Base-by-base conservation (phyloP, 305 asterid genomes). In the Fraxinus dipetala region DNA sequence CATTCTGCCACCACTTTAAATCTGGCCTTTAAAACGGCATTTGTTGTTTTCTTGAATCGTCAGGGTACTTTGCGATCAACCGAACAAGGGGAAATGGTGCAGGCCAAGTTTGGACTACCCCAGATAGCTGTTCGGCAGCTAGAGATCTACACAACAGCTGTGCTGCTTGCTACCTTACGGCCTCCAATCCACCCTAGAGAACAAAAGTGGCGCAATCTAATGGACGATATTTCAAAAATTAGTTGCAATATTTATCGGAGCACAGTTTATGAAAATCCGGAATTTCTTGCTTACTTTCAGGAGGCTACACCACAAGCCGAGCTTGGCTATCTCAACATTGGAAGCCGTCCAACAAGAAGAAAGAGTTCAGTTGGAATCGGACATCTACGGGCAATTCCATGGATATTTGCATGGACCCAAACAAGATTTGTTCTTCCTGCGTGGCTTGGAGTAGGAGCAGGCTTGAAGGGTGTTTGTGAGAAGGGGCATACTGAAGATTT, bases 61-160 rank as follows among this genome's bases (percentile, higher is more conserved):
- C 92, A 95, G 99, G 99, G 99, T 56, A 89, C 98, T 18, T 90
- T 96, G 8, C 88, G 98, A 77, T 93, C 98, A 73, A 96, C 98
- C 0, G 99, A 96, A 80, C 99, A 94, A 89, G 99, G 99, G 80
- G 99, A 96, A 89, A 96, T 96, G 99, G 99, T 96, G 86, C 99
- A 96, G 84, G 99, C 98, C 22, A 96, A 96, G 80, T 96, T 96
- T 38, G 99, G 99, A 38, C 90, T 93, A 69, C 98, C 98, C 59
- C 94, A 93, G 79, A 93, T 92, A 85, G 98, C 99, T 16, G 91
- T 94, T 72, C 91, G 98, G 32, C 99, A 96, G 93, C 85, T 96
- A 75, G 98, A 94, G 86, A 94, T 96, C 84, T 93, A 94, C 89
- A 94, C 99, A 6, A 92, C 98, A 4, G 98, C 98, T 6, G 99